A percentile compares a stretch with the other conserved stretches of the same genome.
Evolutionary conservation across 176 grass and related monocot species (phyloP).

Genomic region (Lolium multiflorum): DNA sequence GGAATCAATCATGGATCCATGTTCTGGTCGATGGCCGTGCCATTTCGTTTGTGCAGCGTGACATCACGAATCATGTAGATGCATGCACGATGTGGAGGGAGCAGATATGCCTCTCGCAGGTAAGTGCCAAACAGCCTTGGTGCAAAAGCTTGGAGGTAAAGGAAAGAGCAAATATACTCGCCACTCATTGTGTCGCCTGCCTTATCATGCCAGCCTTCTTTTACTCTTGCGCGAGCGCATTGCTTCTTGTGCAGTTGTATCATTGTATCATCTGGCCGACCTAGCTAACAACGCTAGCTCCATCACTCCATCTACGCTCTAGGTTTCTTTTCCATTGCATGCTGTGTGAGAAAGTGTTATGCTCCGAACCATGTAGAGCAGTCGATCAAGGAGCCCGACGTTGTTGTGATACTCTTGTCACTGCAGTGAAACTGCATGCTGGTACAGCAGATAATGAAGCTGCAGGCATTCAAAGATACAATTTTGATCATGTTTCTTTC

Average conservation of each 20-base stretch:
- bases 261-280: constrained; percentile 29
- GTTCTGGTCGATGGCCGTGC: constrained; percentile 24
- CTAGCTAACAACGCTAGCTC: constrained; percentile 10
- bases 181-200: constrained; percentile 51
- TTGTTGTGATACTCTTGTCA: neutral
- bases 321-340: constrained; percentile 8
- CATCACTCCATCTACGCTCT: constrained; percentile 1
- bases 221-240: neutral
- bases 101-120: constrained; percentile 38
- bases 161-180: constrained; percentile 36
- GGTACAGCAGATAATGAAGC: neutral
- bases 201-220: constrained; percentile 42
- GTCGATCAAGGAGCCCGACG: neutral
- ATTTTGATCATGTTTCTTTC: neutral
- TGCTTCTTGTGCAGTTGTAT: neutral
- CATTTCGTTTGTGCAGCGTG: constrained; percentile 36
- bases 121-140: constrained; percentile 49
- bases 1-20: constrained; percentile 46
- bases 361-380: neutral
- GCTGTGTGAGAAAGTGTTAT: neutral
- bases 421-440: neutral
- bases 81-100: constrained; percentile 29
- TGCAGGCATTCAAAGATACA: neutral
- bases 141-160: constrained; percentile 58
- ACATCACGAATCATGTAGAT: constrained; percentile 49